Base-by-base conservation (phyloP, 169 alveolate species). In the Plasmodium vinckei region DNA sequence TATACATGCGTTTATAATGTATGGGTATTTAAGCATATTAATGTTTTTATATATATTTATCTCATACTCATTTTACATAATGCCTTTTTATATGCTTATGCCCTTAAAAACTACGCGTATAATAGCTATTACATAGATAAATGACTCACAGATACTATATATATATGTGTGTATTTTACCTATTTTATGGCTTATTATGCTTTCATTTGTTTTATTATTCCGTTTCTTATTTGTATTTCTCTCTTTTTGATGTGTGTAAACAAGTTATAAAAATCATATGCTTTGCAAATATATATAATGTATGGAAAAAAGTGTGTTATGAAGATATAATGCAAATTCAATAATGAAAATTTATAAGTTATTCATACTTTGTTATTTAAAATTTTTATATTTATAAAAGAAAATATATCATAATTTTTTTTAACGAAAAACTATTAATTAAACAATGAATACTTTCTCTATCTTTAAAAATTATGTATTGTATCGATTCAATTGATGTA, bases 331-430 rank as follows among this genome's bases (percentile, higher is more conserved):
- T 44, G 19, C 72, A 10, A 59, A 61, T 17, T 59, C 15, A 57
- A 72, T 72, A 59, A 59, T 21, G 49, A 59, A 47, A 59, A 64
- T 47, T 57, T 33, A 49, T 51, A 72, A 72, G 60, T 39, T 72
- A 59, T 59, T 44, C 87, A 72, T 17, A 25, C 53, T 49, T 72
- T 64, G 60, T 72, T 72, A 57, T 57, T 57, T 51, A 63, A 64
- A 72, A 72, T 57, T 57, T 72, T 71, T 72, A 72, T 51, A 72
- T 72, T 49, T 57, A 39, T 25, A 49, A 42, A 46, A 63, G 87
- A 5, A 72, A 72, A 72, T 21, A 46, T 72, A 72, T 19, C 27
- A 33, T 49, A 57, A 9, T 27, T 39, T 42, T 57, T 42, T 56
- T 12, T 67, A 57, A 42, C 23, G 57, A 13, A 46, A 33, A 23